Conservation (phyloP, 2,329 filamentous ascomycete genomes). For the Exophiala sp. region DNA sequence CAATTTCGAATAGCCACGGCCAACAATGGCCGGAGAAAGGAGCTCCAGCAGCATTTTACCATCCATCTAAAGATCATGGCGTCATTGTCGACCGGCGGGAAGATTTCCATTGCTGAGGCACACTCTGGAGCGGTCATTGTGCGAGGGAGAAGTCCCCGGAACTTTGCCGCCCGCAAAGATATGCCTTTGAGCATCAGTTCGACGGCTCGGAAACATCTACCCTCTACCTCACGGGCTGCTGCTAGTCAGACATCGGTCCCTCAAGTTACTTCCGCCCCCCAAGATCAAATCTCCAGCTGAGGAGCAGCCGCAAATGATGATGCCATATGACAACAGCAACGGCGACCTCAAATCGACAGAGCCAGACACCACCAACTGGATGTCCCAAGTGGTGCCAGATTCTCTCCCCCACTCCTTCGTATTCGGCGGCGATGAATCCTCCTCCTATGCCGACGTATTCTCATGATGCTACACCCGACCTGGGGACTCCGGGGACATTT, state of each 20-base stretch:
- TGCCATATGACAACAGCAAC: slow-evolving; percentile 13
- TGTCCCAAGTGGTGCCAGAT: slow-evolving; percentile 19
- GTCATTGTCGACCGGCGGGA: slow-evolving; percentile 75
- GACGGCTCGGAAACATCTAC: slow-evolving; percentile 66
- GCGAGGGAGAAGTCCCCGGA: slow-evolving; percentile 82
- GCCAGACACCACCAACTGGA: slow-evolving; percentile 13
- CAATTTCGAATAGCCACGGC: slow-evolving; percentile 94
- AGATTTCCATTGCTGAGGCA: slow-evolving; percentile 74
- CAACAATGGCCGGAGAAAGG: slow-evolving; percentile 90
- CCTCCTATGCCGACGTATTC: slow-evolving; percentile 22
- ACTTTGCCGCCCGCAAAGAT: slow-evolving; percentile 91
- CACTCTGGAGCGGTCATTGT: slow-evolving; percentile 89
- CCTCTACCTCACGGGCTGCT: slow-evolving; percentile 17
- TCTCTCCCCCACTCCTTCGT: slow-evolving; percentile 21
- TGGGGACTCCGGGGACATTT: slow-evolving; percentile 19
- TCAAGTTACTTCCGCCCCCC: slow-evolving; percentile 27
- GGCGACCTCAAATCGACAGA: slow-evolving; percentile 17
- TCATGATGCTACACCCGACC: slow-evolving; percentile 23
- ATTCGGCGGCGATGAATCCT: slow-evolving; percentile 24
- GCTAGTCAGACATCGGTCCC: slow-evolving; percentile 25
- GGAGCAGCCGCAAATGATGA: slow-evolving; percentile 17
- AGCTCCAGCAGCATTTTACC: slow-evolving; percentile 93
- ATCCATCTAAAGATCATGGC: slow-evolving; percentile 80
- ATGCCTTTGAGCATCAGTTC: slow-evolving; percentile 77
- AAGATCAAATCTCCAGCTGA: slow-evolving; percentile 24